Evolutionary conservation across 2,329 filamentous ascomycete genomes (phyloP), one percentile per base, ranked within the genome.

Genomic region (Sporothrix curviconia): DNA sequence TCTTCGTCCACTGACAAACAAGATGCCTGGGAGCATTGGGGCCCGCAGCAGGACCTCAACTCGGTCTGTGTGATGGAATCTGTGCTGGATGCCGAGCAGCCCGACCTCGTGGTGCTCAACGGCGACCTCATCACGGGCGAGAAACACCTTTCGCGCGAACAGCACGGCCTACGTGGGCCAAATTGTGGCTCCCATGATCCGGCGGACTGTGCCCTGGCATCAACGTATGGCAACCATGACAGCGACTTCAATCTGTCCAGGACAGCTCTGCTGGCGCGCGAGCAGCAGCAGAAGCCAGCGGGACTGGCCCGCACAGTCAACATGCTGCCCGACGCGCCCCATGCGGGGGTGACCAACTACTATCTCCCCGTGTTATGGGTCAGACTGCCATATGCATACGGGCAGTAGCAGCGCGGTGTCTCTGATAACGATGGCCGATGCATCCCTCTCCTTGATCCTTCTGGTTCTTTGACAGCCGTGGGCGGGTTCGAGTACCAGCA

Each of bases 71-170:
- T 75, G 3, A 67, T 75, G 15, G 63, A 67, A 7, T 60, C 61
- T 4, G 61, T 75, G 14, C 66, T 75, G 0, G 69, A 73, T 56
- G 46, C 58, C 9, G 69, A 70, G 56, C 55, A 58, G 1, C 51
- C 32, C 64, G 63, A 82, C 43, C 73, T 86, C 0, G 80, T 81
- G 2, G 76, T 86, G 2, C 67, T 86, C 8, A 86, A 85, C 59
- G 83, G 84, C 40, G 84, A 86, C 63, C 70, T 86, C 3, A 80
- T 84, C 57, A 83, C 82, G 0, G 82, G 83, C 34, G 81, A 86
- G 57, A n/a, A 78, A 80, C 60, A 76, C 75, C 4, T 75, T 71
- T 60, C 59, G 70, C 17, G 65, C 71, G 1, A 81, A 81, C 61
- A 72, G 73, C 40, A 78, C 73, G 1, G 55, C 66, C 5, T 79